These are phyloP conservation scores for Chrysosporium keratinophilum DNA, from an alignment of 2,329 filamentous ascomycete genomes.

Conservation along the genomic window DNA sequence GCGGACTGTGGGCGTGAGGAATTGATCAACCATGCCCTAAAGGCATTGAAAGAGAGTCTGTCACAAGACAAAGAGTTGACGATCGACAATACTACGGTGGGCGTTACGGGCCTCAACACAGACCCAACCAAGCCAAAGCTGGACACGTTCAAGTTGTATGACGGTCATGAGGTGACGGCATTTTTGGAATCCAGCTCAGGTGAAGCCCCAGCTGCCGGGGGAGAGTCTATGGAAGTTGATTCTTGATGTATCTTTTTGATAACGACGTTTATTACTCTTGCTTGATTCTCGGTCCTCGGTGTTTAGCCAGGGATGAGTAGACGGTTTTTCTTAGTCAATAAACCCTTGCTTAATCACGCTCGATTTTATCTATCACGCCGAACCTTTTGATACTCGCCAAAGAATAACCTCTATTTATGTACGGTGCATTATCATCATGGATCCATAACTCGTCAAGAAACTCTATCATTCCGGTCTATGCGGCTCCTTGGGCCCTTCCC, in stretches of 20 bases:
- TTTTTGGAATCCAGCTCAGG: slow-evolving; percentile 64
- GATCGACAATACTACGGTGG: slow-evolving; percentile 90
- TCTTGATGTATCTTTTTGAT: slow-evolving; percentile 23
- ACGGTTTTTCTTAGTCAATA: neutral
- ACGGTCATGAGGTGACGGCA: slow-evolving; percentile 74
- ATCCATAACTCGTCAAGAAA: neutral
- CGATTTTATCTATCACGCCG: too few species aligned
- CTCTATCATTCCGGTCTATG: neutral
- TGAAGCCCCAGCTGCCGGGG: slow-evolving; percentile 38
- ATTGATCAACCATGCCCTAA: slow-evolving; percentile 79
- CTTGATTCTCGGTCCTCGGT: slow-evolving; percentile 4
- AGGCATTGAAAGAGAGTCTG: slow-evolving; percentile 87
- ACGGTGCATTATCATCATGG: neutral
- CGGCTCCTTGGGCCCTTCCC: slow-evolving; percentile 39
- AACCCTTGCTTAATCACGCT: neutral
- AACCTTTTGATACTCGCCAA: too few species aligned
- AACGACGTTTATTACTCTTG: neutral
- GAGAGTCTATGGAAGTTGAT: slow-evolving; percentile 49
- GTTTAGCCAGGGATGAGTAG: slow-evolving; percentile 8
- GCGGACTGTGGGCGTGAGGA: slow-evolving; percentile 66
- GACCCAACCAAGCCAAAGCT: slow-evolving; percentile 45
- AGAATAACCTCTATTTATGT: neutral
- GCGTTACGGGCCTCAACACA: slow-evolving; percentile 59
- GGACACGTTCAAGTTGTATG: slow-evolving; percentile 81
- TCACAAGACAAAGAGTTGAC: slow-evolving; percentile 97